phyloP scores from a whole-genome alignment of 2,329 filamentous ascomycete species.

The Epicoccum sorghinum region DNA sequence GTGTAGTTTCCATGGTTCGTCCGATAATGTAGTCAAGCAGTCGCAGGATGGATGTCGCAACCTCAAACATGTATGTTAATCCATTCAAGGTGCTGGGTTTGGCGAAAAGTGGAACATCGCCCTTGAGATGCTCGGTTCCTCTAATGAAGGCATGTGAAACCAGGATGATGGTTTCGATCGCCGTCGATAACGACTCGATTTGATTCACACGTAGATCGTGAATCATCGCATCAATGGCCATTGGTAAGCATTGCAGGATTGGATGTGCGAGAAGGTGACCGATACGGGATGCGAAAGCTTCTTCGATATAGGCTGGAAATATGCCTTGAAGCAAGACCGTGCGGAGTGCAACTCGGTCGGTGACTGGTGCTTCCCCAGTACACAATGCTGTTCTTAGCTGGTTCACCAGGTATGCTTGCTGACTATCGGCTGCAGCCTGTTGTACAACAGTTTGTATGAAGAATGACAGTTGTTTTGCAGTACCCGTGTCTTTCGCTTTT shows the following conservation, averaged over 20 bases:
- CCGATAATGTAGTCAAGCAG: conserved; percentile 56
- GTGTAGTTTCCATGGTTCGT: conserved; percentile 24
- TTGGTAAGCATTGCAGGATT: conserved; percentile 56
- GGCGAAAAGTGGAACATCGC: conserved; percentile 43
- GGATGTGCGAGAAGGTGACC: conserved; percentile 61
- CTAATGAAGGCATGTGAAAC: conserved; percentile 49
- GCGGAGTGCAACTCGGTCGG: conserved; percentile 54
- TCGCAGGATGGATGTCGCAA: conserved; percentile 49
- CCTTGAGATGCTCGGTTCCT: conserved; percentile 47
- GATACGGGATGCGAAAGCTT: conserved; percentile 51
- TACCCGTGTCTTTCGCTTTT: conserved; percentile 56
- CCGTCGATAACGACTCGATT: conserved; percentile 44
- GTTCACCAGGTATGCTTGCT: conserved; percentile 61
- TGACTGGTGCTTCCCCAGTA: conserved; percentile 51
- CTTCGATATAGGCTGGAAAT: conserved; percentile 63
- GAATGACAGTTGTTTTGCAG: conserved; percentile 60
- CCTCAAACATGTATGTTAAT: conserved; percentile 49
- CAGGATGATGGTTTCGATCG: conserved; percentile 45
- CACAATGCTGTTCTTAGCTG: conserved; percentile 61
- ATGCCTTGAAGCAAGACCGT: conserved; percentile 60
- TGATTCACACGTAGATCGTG: conserved; percentile 55
- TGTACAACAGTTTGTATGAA: conserved; percentile 67
- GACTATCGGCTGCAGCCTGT: conserved; percentile 62
- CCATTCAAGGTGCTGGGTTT: conserved; percentile 49
- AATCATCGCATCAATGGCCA: conserved; percentile 52